These are phyloP conservation scores for Peniophora sp. DNA, from an alignment of 1,284 basidiomycete genomes.

Conservation along the genomic window DNA sequence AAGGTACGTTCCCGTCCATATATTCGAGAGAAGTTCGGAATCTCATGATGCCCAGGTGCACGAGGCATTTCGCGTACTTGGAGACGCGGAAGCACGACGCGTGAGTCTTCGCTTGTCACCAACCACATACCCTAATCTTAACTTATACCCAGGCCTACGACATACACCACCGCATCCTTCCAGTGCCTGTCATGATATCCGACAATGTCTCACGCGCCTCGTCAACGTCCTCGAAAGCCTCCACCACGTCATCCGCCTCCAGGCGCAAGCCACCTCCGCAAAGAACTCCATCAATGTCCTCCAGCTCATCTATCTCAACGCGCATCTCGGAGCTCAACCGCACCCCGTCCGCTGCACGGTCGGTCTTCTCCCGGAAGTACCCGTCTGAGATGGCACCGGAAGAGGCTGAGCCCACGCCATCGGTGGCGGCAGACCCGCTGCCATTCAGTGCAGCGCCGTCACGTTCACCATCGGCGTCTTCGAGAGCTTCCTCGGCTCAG, in stretches of 20 bases:
- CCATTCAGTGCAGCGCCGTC: neutral
- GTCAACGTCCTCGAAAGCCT: conserved; percentile 4
- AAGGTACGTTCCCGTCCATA: conserved; percentile 15
- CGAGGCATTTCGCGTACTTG: conserved; percentile 47
- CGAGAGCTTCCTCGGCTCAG: neutral
- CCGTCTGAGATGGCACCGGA: too few species aligned
- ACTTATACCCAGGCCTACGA: conserved; percentile 43
- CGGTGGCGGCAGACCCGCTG: neutral
- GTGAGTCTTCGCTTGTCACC: conserved; percentile 26
- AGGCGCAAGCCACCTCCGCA: neutral
- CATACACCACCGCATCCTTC: conserved; percentile 15
- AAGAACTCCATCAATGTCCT: neutral
- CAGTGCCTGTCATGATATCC: conserved; percentile 20
- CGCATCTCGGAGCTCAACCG: neutral
- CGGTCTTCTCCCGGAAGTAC: neutral
- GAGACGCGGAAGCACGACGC: conserved; percentile 48
- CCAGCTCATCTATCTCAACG: neutral
- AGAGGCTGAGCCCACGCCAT: neutral
- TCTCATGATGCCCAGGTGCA: conserved; percentile 32
- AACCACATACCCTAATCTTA: neutral
- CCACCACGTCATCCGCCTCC: conserved; percentile 2
- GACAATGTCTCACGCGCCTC: neutral
- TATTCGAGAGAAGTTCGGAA: neutral
- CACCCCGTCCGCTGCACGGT: neutral
- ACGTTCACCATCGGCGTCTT: neutral